Conservation (phyloP, 148 eudicot genomes). For the Persicaria maculosa region DNA sequence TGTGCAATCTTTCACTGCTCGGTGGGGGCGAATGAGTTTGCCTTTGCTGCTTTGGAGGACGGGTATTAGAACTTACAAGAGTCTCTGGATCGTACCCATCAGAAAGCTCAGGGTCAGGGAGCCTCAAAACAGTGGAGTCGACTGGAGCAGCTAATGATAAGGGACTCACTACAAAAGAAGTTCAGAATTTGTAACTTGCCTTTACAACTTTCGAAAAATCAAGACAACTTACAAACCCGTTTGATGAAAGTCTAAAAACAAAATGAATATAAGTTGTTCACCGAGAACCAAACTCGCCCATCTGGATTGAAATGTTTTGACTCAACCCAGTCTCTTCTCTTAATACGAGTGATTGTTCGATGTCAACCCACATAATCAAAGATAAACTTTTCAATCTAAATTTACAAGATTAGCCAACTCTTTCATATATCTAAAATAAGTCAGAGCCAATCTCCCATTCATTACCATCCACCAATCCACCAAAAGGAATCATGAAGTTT, state of each 20-base stretch:
- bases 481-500: not conserved
- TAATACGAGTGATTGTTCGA: no score
- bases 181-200: not conserved
- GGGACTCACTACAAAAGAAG: not conserved
- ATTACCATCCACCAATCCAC: not conserved
- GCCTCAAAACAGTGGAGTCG: not conserved
- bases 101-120: not conserved
- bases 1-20: conserved; percentile 9
- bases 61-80: not conserved
- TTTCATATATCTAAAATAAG: not conserved
- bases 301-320: no score
- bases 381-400: no score
- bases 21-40: not conserved
- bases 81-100: not conserved
- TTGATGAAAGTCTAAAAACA: no score
- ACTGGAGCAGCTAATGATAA: not conserved
- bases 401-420: not conserved
- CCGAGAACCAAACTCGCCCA: no score
- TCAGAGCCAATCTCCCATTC: not conserved
- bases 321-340: no score
- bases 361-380: no score
- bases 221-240: not conserved
- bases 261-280: no score
- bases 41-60: conserved; percentile 2
- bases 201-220: not conserved